These are phyloP conservation scores for Myxozyma mucilagina DNA, from an alignment of 805 yeast species.

Conservation along the genomic window DNA sequence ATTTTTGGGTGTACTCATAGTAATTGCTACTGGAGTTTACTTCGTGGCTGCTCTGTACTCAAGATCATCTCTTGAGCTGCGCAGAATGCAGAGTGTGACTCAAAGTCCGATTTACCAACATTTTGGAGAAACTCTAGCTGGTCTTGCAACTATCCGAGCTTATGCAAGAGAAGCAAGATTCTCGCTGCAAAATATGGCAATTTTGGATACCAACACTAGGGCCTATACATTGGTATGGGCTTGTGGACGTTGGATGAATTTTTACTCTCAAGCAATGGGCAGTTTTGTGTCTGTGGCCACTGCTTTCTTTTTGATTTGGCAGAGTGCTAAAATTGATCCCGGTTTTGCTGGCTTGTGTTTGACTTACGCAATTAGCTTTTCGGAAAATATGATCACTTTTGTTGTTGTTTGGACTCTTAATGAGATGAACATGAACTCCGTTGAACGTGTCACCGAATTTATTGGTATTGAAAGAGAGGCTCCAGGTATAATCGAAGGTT, in stretches of 20 bases:
- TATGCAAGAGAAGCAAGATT: slow-evolving; percentile 53
- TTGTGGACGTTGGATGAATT: slow-evolving; percentile 70
- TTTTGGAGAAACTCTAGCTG: slow-evolving; percentile 68
- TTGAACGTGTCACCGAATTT: slow-evolving; percentile 67
- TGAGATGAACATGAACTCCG: slow-evolving; percentile 76
- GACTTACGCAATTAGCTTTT: slow-evolving; percentile 49
- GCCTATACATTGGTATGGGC: slow-evolving; percentile 64
- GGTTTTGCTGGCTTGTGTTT: slow-evolving; percentile 47
- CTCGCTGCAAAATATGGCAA: slow-evolving; percentile 46
- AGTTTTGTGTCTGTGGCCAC: slow-evolving; percentile 45
- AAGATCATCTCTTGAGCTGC: slow-evolving; percentile 71
- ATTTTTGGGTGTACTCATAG: slow-evolving; percentile 56
- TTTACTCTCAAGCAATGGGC: slow-evolving; percentile 51
- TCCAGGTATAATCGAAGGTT: slow-evolving; percentile 50
- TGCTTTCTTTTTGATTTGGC: slow-evolving; percentile 52
- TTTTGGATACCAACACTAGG: slow-evolving; percentile 64
- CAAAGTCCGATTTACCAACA: slow-evolving; percentile 70
- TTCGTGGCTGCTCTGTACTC: slow-evolving; percentile 54
- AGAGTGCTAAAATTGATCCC: slow-evolving; percentile 60
- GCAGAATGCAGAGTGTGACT: slow-evolving; percentile 72
- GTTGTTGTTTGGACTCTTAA: slow-evolving; percentile 67
- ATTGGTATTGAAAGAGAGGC: slow-evolving; percentile 71
- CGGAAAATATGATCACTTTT: slow-evolving; percentile 53
- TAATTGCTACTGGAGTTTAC: slow-evolving; percentile 68
- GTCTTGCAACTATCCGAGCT: slow-evolving; percentile 64